phyloP scores from a whole-genome alignment of 2,329 filamentous ascomycete species.

The Colletotrichum sansevieriae region DNA sequence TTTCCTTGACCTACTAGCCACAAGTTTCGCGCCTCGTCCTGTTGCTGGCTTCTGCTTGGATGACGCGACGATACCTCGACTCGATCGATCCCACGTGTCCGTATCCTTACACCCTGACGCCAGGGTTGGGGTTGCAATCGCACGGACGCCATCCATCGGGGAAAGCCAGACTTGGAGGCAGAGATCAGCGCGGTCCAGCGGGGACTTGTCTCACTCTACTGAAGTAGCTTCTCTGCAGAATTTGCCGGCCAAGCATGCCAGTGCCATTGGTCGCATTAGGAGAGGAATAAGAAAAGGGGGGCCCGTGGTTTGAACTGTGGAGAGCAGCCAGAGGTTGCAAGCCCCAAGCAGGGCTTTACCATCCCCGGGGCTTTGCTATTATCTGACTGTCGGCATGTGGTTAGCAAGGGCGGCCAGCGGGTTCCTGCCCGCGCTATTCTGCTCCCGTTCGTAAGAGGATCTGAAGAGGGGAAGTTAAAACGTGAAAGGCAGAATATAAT shows the following conservation, averaged over 20 bases:
- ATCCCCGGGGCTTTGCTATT: background rate
- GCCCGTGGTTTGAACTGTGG: constrained; percentile 29
- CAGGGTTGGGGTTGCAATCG: constrained; percentile 30
- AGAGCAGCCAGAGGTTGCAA: constrained; percentile 11
- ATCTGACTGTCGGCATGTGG: constrained; percentile 13
- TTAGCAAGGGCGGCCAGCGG: constrained; percentile 12
- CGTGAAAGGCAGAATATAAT: constrained; percentile 19
- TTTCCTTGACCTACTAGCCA: background rate
- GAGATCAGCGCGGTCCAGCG: constrained; percentile 10
- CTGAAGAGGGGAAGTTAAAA: background rate
- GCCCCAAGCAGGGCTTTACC: background rate
- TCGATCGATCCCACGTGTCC: background rate
- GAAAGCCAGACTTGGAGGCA: background rate
- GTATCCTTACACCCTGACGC: background rate
- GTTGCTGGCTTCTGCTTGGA: background rate
- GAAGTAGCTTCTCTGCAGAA: background rate
- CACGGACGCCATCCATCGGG: constrained; percentile 30
- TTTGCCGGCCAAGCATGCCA: background rate
- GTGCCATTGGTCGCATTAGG: background rate
- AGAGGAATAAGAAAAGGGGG: constrained; percentile 4
- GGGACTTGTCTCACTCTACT: constrained; percentile 9
- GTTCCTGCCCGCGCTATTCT: constrained; percentile 11
- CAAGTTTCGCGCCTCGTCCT: background rate
- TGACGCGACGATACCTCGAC: background rate
- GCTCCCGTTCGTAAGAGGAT: background rate